Evolutionary conservation across 345 rosid genomes (phyloP), one percentile per base, ranked within the genome.

Genomic region (Lepidium sativum): DNA sequence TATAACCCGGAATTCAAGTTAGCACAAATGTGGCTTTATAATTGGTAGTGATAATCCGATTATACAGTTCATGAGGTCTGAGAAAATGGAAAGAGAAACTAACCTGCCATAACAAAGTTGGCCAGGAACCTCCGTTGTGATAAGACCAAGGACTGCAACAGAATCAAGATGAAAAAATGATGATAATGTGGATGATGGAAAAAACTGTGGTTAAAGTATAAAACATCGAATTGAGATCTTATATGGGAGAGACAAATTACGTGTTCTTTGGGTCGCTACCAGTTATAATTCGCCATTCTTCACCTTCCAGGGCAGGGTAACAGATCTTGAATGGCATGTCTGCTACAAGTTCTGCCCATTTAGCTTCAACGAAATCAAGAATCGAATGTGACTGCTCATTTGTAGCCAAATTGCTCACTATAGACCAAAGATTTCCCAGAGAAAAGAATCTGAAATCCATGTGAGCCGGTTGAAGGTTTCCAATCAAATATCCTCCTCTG

Each of bases 81-180:
- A 15, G n/a, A 18, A 16, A 21, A 33, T 20, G 21, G 37, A 4
- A 49, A 68, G 23, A 64, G 0, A 42, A 16, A 80, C 91, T 74
- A 71, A 91, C 98, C 98, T 88, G 96, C 96, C 98, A 89, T 58
- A 92, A 84, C 79, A 92, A 68, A 63, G 96, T 92, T 67, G 98
- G 96, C 95, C 96, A 92, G 38, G 96, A 73, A 42, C 98, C 98
- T 65, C 85, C 98, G 68, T 92, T 92, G 80, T 89, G 96, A 70
- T 92, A 91, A 49, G 98, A 88, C 98, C 98, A 91, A 9, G 96
- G 87, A 34, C 98, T 91, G 85, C 83, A 80, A 57, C 37, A 68
- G 61, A 63, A 75, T 29, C 49, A 35, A 76, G 44, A 51, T 67
- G 23, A 54, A 60, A 27, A 8, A 14, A 23, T n/a, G 48, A 35